Percentiles rank a stretch among this genome's conserved stretches.
Evolutionary conservation across 2,329 filamentous ascomycete genomes (phyloP).

Genomic region (Aspergillus sp.): DNA sequence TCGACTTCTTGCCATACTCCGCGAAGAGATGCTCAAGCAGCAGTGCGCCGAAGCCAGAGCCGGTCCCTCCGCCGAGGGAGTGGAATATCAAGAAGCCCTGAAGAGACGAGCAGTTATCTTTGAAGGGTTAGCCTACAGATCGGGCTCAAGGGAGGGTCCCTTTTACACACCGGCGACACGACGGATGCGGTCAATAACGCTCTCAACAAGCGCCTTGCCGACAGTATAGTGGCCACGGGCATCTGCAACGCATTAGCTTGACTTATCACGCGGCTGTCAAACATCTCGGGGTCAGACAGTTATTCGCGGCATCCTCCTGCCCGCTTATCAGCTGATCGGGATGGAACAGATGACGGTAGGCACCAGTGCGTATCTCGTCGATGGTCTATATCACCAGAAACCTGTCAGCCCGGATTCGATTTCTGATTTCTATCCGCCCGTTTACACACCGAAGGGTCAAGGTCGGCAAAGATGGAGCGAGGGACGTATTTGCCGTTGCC

Average conservation of each 20-base stretch:
- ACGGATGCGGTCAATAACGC: constrained; percentile 63
- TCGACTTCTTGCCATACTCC: constrained; percentile 67
- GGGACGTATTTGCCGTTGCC: constrained; percentile 66
- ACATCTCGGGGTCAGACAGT: constrained; percentile 49
- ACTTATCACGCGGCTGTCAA: background rate
- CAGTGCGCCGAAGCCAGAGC: constrained; percentile 65
- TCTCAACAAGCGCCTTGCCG: constrained; percentile 65
- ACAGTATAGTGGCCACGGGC: constrained; percentile 68
- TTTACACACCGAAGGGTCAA: constrained; percentile 59
- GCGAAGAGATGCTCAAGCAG: constrained; percentile 63
- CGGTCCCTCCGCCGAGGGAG: constrained; percentile 67
- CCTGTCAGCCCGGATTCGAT: constrained; percentile 5
- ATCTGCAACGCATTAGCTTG: constrained; percentile 42
- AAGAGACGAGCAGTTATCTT: constrained; percentile 65
- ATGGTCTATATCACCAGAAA: constrained; percentile 49
- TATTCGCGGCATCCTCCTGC: constrained; percentile 69
- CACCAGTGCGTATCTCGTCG: constrained; percentile 65
- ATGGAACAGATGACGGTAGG: constrained; percentile 64
- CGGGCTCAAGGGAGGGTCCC: background rate
- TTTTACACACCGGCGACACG: constrained; percentile 57
- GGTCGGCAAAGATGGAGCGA: constrained; percentile 65
- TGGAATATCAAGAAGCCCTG: constrained; percentile 69
- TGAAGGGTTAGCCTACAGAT: no score
- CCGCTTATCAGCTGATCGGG: constrained; percentile 67
- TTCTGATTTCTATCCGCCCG: background rate